Percentiles rank a stretch among this genome's conserved stretches.
phyloP scores from a whole-genome alignment of 805 yeast genomes.

The Candida silvicultrix region DNA sequence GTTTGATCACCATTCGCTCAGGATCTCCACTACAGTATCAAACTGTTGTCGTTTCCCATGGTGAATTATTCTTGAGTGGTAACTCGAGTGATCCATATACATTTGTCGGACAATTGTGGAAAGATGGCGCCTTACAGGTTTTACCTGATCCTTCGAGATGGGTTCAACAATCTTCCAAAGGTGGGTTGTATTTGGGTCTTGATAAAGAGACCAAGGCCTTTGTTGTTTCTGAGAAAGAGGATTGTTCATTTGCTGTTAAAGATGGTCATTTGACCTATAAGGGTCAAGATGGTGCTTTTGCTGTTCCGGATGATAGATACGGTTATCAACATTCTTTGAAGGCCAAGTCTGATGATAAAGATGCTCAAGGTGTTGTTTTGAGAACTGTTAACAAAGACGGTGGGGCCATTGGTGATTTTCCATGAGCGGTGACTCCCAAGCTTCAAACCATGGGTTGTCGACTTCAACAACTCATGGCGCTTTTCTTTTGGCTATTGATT shows the following conservation, averaged over 20 bases:
- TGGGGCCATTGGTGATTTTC: neutral
- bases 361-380: neutral
- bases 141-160: neutral
- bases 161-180: neutral
- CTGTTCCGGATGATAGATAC: neutral
- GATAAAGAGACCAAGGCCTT: neutral
- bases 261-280: conserved; percentile 1
- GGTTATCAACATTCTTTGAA: neutral
- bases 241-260: neutral
- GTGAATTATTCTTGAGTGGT: conserved; percentile 2
- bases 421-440: too few relatives aligned
- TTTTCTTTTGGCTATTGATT: too few relatives aligned
- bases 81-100: conserved; percentile 1
- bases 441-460: too few relatives aligned
- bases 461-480: too few relatives aligned
- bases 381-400: neutral
- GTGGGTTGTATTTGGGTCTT: neutral
- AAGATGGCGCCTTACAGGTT: conserved; percentile 3
- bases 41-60: conserved; percentile 3
- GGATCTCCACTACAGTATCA: conserved; percentile 8
- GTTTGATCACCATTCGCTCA: conserved; percentile 5
- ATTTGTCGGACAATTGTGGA: neutral
- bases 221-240: neutral
- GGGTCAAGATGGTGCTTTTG: neutral
- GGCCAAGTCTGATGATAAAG: neutral